Conservation (phyloP, 306 rosid species). For the Trichosanthes cucumerina region DNA sequence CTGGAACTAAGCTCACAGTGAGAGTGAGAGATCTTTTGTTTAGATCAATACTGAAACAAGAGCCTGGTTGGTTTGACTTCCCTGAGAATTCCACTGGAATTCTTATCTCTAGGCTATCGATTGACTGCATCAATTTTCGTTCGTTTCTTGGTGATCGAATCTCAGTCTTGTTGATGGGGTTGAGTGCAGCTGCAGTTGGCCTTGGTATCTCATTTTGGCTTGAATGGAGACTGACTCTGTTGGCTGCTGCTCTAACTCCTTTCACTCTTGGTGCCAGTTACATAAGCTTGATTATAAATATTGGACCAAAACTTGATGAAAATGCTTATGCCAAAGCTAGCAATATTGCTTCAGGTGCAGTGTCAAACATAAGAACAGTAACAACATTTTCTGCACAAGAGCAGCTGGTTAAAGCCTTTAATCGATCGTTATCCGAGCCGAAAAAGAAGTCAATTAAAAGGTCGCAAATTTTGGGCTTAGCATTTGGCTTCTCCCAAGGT, state of each 20-base stretch:
- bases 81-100: constrained; percentile 69
- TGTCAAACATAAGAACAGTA: constrained; percentile 74
- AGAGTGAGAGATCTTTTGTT: constrained; percentile 70
- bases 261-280: constrained; percentile 90
- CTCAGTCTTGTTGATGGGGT: constrained; percentile 83
- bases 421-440: constrained; percentile 57
- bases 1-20: constrained; percentile 75
- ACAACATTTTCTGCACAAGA: constrained; percentile 82
- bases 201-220: constrained; percentile 45
- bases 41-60: constrained; percentile 72
- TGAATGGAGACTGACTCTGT: constrained; percentile 46
- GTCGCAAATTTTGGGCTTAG: constrained; percentile 59
- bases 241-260: constrained; percentile 76
- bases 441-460: constrained; percentile 40
- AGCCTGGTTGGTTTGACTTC: constrained; percentile 92
- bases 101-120: constrained; percentile 65
- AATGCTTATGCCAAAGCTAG: constrained; percentile 69
- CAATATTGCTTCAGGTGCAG: constrained; percentile 83
- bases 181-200: constrained; percentile 71
- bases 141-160: constrained; percentile 63
- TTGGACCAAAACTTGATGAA: constrained; percentile 62
- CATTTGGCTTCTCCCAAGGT: constrained; percentile 67
- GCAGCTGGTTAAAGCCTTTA: constrained; percentile 57
- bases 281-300: constrained; percentile 56
- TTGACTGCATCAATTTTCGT: constrained; percentile 53